Base-by-base conservation (phyloP, 2,329 filamentous ascomycete genomes). In the Talaromyces sp. region DNA sequence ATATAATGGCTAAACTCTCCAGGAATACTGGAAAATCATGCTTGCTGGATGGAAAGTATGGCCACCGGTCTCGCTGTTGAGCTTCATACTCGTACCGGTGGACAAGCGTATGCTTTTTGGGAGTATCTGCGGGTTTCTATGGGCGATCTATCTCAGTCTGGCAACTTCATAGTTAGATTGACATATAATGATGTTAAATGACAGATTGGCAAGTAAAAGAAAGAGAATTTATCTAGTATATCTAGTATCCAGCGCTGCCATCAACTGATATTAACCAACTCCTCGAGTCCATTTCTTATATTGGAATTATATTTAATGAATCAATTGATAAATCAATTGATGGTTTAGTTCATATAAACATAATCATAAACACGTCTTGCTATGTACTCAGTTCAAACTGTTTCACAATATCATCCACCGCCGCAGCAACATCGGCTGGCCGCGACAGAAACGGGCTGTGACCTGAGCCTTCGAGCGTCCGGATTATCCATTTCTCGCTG, bases 141-240 rank as follows among this genome's bases (percentile, higher is more conserved):
- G 75, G 75, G 73, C 70, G 3, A 69, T 77, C 30, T 77, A 76
- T 64, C 65, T 77, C 54, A 76, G 75, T 62, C 64, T 77, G 53
- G 63, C 72, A 51, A 66, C 71, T 9, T 65, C 65, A 28, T 47
- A 39, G 25, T 8, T 19, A 19, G 10, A 36, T 36, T 17, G 4
- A 4, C 33, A 36, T 33, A 36, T 33, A 13, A 13, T 13, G 13
- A 36, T 36, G 15, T 13, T 17, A 17, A 17, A 36, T 17, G 33
- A 36, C 17, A 36, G 1, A 36, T 13, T 36, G 33, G 33, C 11
- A 13, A 39, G 5, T 33, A n/a, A n/a, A 39, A 39, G 17, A 39
- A n/a, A n/a, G 15, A 8, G 7, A 39, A n/a, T n/a, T 39, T 39
- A 39, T 39, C 15, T 15, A 9, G 36, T n/a, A 3, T 39, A 39